These are phyloP conservation scores for Xanthoconium purpureum DNA, from an alignment of 768 basidiomycete genomes.

Conservation along the genomic window DNA sequence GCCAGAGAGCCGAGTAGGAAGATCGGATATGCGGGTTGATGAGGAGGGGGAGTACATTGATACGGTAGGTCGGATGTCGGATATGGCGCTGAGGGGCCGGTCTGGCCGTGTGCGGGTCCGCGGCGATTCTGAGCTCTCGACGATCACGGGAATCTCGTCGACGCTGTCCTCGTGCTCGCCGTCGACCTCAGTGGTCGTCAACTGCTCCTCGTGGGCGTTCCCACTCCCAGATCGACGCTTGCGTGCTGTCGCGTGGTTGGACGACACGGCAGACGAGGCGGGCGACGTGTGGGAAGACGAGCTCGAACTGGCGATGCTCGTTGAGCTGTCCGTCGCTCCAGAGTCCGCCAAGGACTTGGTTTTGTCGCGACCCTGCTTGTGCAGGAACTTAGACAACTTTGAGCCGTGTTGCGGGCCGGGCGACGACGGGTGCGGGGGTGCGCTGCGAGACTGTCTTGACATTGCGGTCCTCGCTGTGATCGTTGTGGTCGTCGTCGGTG, in stretches of 20 bases:
- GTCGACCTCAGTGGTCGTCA: conserved; percentile 19
- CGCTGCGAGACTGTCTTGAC: conserved; percentile 47
- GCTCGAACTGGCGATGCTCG: conserved; percentile 41
- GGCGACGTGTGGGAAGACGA: conserved; percentile 33
- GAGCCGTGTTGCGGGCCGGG: conserved; percentile 43
- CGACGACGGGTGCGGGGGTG: conserved; percentile 41
- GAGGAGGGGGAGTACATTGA: conserved; percentile 49
- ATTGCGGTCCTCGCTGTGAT: conserved; percentile 26
- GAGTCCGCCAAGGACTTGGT: conserved; percentile 50
- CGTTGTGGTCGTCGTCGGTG: conserved; percentile 8
- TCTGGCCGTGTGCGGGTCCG: conserved; percentile 55
- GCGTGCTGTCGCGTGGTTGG: conserved; percentile 20
- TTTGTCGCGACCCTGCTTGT: conserved; percentile 61
- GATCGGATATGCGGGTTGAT: conserved; percentile 55
- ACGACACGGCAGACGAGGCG: conserved; percentile 32
- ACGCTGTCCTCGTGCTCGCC: conserved; percentile 34
- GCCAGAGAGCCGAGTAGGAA: conserved; percentile 73
- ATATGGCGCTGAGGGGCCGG: conserved; percentile 47
- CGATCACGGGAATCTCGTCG: conserved; percentile 62
- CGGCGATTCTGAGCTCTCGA: conserved; percentile 57
- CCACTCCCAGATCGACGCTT: conserved; percentile 29
- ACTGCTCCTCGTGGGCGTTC: conserved; percentile 22
- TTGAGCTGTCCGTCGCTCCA: conserved; percentile 31
- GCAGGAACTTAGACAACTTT: conserved; percentile 66
- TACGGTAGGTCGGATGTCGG: conserved; percentile 42